These are phyloP conservation scores for Auriscalpium microsporum DNA, from an alignment of 768 basidiomycete genomes.

Conservation along the genomic window DNA sequence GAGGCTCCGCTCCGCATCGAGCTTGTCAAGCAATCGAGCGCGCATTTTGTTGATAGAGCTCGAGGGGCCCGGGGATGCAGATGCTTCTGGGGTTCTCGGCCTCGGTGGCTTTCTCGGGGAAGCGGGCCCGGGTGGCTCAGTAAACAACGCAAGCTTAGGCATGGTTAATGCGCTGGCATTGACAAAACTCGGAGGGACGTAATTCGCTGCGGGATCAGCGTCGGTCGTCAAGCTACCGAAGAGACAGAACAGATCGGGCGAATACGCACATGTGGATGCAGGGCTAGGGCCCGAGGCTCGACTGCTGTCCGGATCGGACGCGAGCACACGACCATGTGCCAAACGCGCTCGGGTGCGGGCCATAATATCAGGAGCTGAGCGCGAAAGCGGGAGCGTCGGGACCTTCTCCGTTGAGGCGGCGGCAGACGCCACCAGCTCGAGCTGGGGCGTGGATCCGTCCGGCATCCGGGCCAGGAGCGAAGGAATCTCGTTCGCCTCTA, in stretches of 20 bases:
- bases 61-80: too few species aligned
- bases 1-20: conserved; percentile 35
- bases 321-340: conserved; percentile 2
- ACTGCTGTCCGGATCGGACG: not conserved
- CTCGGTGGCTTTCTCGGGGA: not conserved
- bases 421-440: conserved; percentile 3
- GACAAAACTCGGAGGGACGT: too few species aligned
- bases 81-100: not conserved
- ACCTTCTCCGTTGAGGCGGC: conserved; percentile 1
- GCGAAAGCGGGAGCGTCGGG: not conserved
- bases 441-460: not conserved
- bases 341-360: conserved; percentile 23
- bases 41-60: too few species aligned
- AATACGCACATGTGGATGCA: too few species aligned
- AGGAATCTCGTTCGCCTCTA: too few species aligned
- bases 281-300: conserved; percentile 1
- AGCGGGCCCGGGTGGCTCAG: not conserved
- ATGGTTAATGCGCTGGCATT: not conserved
- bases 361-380: conserved; percentile 20
- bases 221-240: too few species aligned
- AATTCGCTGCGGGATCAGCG: too few species aligned
- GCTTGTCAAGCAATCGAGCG: conserved; percentile 31
- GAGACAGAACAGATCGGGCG: too few species aligned
- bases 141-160: not conserved
- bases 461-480: not conserved